phyloP scores from a whole-genome alignment of 2,329 filamentous ascomycete species.

The Penicillium brasilianum region DNA sequence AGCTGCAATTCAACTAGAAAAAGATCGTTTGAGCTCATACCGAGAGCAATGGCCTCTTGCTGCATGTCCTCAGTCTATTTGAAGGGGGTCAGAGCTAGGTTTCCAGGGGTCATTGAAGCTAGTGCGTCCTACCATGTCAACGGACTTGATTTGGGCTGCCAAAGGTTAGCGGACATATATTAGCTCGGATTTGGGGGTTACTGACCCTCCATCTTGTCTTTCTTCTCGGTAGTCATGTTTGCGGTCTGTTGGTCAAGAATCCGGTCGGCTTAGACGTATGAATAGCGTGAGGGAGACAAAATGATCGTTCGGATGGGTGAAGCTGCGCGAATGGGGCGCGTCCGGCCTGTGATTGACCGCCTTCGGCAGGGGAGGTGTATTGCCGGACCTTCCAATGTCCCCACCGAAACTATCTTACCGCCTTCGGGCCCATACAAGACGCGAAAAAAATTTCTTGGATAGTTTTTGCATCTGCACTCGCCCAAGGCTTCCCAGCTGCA shows the following conservation, averaged over 20 bases:
- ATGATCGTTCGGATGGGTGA: background rate
- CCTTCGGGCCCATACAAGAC: constrained; percentile 37
- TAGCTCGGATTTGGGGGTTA: constrained; percentile 7
- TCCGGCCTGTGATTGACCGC: constrained; percentile 22
- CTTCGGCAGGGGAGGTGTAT: constrained; percentile 12
- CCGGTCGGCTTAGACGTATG: background rate
- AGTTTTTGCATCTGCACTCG: constrained; percentile 25
- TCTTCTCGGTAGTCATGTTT: constrained; percentile 57
- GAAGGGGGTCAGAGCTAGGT: constrained; percentile 22
- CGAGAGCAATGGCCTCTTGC: constrained; percentile 90
- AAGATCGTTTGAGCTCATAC: constrained; percentile 60
- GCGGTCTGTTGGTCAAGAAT: background rate
- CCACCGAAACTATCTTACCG: constrained; percentile 36
- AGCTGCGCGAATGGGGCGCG: constrained; percentile 20
- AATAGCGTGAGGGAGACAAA: constrained; percentile 9
- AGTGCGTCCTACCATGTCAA: constrained; percentile 80
- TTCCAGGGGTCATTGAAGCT: constrained; percentile 16
- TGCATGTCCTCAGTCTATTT: constrained; percentile 94
- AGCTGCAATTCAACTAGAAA: constrained; percentile 29
- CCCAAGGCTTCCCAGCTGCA: constrained; percentile 29
- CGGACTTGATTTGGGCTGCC: constrained; percentile 93
- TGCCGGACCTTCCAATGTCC: constrained; percentile 12
- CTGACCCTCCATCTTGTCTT: constrained; percentile 79
- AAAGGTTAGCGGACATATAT: constrained; percentile 25
- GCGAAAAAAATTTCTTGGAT: constrained; percentile 30